Conservation (phyloP, 495 filamentous ascomycete species). For the Penicillium pancosmium region DNA sequence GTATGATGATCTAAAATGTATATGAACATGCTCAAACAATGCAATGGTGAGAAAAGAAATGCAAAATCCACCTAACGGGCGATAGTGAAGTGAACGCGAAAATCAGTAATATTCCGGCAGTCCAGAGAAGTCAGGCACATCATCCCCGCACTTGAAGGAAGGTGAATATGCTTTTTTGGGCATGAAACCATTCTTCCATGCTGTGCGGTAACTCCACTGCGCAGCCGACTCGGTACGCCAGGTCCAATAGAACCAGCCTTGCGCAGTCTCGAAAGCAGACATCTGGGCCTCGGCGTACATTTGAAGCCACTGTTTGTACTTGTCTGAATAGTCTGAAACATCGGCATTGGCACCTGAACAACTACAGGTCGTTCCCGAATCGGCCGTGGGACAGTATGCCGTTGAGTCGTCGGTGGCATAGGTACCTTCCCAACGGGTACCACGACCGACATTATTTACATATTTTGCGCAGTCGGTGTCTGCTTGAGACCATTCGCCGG, state of each 20-base stretch:
- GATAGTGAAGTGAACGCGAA: background rate
- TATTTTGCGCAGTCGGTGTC: conserved; percentile 92
- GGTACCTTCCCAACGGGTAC: conserved; percentile 90
- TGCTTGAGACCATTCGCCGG: conserved; percentile 97
- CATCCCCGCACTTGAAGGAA: conserved; percentile 71
- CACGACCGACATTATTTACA: conserved; percentile 87
- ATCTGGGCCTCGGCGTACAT: conserved; percentile 97
- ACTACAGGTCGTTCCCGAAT: conserved; percentile 57
- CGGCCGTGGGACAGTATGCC: conserved; percentile 69
- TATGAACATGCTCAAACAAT: conserved; percentile 3
- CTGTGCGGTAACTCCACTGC: conserved; percentile 94
- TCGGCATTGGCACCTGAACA: conserved; percentile 79
- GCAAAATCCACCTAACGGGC: background rate
- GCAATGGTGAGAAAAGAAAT: conserved; percentile 8
- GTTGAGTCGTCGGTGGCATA: conserved; percentile 61
- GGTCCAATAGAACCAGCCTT: conserved; percentile 99
- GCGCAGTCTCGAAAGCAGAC: conserved; percentile 82
- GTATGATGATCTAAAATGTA: conserved; percentile 7
- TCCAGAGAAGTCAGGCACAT: conserved; percentile 69
- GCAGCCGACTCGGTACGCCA: conserved; percentile 77
- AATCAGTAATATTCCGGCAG: conserved; percentile 71
- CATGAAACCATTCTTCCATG: conserved; percentile 80
- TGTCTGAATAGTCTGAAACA: conserved; percentile 62
- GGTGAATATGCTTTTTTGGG: conserved; percentile 77
- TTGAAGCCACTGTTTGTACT: conserved; percentile 83